Conservation (phyloP, 2,329 filamentous ascomycete genomes). For the Sporothrix variecibatus region DNA sequence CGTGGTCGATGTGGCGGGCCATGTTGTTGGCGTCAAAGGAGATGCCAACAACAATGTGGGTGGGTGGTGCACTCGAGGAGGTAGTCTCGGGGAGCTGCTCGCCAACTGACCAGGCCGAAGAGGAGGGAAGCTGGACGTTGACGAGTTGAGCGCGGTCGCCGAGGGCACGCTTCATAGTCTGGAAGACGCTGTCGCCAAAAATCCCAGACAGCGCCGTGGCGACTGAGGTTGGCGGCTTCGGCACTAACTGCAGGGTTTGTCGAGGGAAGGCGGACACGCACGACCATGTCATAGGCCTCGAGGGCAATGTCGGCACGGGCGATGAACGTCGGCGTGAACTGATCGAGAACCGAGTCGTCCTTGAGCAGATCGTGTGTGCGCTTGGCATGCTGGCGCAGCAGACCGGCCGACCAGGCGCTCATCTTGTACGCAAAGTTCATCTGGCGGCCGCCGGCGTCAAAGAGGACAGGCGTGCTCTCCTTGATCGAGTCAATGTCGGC, state of each 20-base stretch:
- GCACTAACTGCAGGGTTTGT: not conserved
- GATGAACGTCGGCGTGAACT: slow-evolving; percentile 86
- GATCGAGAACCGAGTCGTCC: slow-evolving; percentile 69
- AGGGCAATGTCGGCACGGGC: slow-evolving; percentile 56
- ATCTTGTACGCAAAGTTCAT: slow-evolving; percentile 91
- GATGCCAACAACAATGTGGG: slow-evolving; percentile 63
- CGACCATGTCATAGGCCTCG: slow-evolving; percentile 57
- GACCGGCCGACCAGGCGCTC: slow-evolving; percentile 76
- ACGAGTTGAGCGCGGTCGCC: slow-evolving; percentile 73
- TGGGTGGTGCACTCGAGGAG: not conserved
- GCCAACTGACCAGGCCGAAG: slow-evolving; percentile 51
- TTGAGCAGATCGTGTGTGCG: slow-evolving; percentile 74
- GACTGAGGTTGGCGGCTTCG: slow-evolving; percentile 34
- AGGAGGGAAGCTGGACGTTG: slow-evolving; percentile 51
- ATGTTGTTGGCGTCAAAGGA: slow-evolving; percentile 73
- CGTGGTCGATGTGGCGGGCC: slow-evolving; percentile 79
- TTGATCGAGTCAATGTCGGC: slow-evolving; percentile 42
- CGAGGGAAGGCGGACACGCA: slow-evolving; percentile 38
- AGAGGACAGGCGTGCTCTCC: slow-evolving; percentile 67
- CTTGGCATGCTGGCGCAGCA: slow-evolving; percentile 73
- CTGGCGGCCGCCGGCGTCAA: slow-evolving; percentile 68
- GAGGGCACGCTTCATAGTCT: slow-evolving; percentile 68
- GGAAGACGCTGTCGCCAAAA: slow-evolving; percentile 63
- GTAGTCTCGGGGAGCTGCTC: slow-evolving; percentile 34
- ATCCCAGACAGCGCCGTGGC: slow-evolving; percentile 47